Conservation (phyloP, 306 rosid species). For the Quercus engelmannii region DNA sequence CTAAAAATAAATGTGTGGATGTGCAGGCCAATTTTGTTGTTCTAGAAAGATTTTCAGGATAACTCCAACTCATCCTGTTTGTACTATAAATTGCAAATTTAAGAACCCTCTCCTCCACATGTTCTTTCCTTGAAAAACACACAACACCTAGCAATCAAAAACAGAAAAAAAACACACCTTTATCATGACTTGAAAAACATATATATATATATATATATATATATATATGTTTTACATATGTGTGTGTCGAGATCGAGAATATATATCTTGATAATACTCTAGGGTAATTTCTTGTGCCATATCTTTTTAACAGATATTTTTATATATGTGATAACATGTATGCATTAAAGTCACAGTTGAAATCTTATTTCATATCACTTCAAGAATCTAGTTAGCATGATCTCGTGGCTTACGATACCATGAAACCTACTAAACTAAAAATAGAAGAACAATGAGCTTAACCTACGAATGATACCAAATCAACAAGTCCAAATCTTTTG, state of each 20-base stretch:
- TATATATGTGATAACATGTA: neutral
- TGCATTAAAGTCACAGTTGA: neutral
- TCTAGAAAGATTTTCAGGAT: neutral
- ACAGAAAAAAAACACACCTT: neutral
- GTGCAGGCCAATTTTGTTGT: slow-evolving; percentile 20
- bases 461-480: too few relatives aligned
- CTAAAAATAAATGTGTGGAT: slow-evolving; percentile 15
- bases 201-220: too few relatives aligned
- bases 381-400: too few relatives aligned
- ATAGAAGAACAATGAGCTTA: too few relatives aligned
- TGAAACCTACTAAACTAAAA: too few relatives aligned
- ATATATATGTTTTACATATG: too few relatives aligned
- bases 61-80: slow-evolving; percentile 9
- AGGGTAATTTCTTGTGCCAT: neutral
- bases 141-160: too few relatives aligned
- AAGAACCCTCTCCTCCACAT: neutral
- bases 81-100: neutral
- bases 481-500: too few relatives aligned
- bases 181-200: neutral
- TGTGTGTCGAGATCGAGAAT: neutral
- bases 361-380: neutral
- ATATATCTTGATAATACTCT: too few relatives aligned
- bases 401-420: too few relatives aligned
- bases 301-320: neutral
- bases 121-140: neutral